Evolutionary conservation across 352 stramenopile genomes (phyloP).

Genomic region (Phytopythium boreale): DNA sequence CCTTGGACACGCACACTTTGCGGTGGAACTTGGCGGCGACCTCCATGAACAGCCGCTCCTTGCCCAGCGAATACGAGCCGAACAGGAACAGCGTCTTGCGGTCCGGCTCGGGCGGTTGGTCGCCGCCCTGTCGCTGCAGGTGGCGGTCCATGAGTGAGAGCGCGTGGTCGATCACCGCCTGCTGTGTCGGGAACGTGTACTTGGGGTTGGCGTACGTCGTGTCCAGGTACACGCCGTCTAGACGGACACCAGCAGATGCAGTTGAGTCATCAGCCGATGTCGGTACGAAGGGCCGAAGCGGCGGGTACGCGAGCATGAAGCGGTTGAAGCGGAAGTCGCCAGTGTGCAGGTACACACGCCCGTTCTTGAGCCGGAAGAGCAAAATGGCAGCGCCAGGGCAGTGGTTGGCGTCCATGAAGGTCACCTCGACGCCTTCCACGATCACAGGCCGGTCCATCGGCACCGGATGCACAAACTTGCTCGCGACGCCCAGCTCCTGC

Average conservation of each 20-base stretch:
- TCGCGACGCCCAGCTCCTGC: conserved; percentile 90
- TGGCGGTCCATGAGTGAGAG: conserved; percentile 60
- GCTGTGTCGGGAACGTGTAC: conserved; percentile 92
- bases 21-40: conserved; percentile 74
- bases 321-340: conserved; percentile 81
- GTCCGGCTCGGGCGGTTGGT: conserved; percentile 8
- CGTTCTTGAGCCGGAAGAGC: conserved; percentile 86
- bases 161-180: conserved; percentile 56
- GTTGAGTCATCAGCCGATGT: conserved; percentile 16
- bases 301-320: conserved; percentile 64
- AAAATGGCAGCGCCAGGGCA: conserved; percentile 96
- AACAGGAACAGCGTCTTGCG: conserved; percentile 92
- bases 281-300: conserved; percentile 45
- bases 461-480: conserved; percentile 90
- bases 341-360: conserved; percentile 91
- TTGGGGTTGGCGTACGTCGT: conserved; percentile 96
- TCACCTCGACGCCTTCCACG: conserved; percentile 89
- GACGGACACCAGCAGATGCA: conserved; percentile 16
- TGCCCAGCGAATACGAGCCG: conserved; percentile 96
- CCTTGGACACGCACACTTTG: conserved; percentile 78
- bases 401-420: conserved; percentile 96
- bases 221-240: conserved; percentile 93
- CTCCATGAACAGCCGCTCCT: conserved; percentile 96
- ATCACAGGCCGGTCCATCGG: conserved; percentile 87
- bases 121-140: conserved; percentile 6